These are phyloP conservation scores for Colletotrichum shisoi DNA, from an alignment of 2,329 filamentous ascomycete species.

Conservation along the genomic window DNA sequence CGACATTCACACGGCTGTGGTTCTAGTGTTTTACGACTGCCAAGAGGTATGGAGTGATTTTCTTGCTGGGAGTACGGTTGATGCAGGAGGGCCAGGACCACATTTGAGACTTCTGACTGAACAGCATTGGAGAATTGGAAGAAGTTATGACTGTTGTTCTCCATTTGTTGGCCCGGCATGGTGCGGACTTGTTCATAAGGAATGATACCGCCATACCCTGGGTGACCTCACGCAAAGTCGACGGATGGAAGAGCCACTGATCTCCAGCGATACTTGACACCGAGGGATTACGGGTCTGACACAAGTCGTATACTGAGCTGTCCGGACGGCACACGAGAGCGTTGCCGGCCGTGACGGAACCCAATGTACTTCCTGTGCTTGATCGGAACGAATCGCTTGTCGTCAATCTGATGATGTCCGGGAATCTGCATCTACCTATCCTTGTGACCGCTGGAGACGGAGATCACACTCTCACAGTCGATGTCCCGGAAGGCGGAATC, in stretches of 20 bases:
- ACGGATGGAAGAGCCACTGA: constrained; percentile 29
- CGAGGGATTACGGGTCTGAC: constrained; percentile 37
- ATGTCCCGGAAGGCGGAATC: constrained; percentile 29
- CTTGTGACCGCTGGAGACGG: constrained; percentile 29
- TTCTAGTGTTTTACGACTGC: constrained; percentile 5
- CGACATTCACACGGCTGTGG: not conserved
- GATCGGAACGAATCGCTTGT: constrained; percentile 9
- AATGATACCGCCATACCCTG: constrained; percentile 31
- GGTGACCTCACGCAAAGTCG: constrained; percentile 39
- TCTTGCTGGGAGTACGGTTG: constrained; percentile 33
- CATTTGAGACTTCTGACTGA: constrained; percentile 30
- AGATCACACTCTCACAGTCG: constrained; percentile 21
- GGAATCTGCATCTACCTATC: constrained; percentile 37
- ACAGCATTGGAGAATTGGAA: constrained; percentile 39
- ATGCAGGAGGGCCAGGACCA: constrained; percentile 25
- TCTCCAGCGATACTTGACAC: constrained; percentile 20
- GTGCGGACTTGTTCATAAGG: constrained; percentile 33
- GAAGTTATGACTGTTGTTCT: constrained; percentile 34
- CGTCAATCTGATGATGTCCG: constrained; percentile 2
- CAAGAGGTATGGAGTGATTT: not conserved
- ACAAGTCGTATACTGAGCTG: constrained; percentile 23
- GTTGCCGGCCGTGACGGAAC: constrained; percentile 3
- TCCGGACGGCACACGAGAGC: constrained; percentile 13
- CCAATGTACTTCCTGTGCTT: constrained; percentile 7
- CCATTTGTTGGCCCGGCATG: not conserved